phyloP scores from a whole-genome alignment of 306 rosid species.

The Vigna nakashimae region DNA sequence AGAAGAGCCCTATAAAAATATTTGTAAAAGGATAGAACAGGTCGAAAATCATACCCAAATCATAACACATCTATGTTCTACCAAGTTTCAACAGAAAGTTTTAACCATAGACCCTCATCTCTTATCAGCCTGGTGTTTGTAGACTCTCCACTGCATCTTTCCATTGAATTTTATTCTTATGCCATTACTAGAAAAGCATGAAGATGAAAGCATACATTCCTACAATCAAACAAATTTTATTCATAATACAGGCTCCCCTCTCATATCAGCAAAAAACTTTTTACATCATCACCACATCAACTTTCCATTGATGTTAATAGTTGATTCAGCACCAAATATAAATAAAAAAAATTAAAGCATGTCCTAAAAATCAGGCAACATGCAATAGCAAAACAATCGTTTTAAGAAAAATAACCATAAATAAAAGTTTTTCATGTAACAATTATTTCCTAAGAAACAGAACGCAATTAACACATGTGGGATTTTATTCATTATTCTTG shows the following conservation, averaged over 20 bases:
- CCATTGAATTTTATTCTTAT: neutral
- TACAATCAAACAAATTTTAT: neutral
- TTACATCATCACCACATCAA: neutral
- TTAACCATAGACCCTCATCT: constrained; percentile 9
- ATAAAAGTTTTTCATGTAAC: neutral
- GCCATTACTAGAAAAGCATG: neutral
- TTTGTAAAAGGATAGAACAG: constrained; percentile 9
- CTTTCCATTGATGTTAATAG: constrained; percentile 15
- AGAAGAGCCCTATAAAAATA: neutral
- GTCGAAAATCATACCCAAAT: constrained; percentile 14
- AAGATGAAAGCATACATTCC: constrained; percentile 5
- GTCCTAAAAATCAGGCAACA: neutral
- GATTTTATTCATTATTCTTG: constrained; percentile 5
- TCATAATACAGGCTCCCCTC: neutral
- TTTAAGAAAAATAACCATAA: neutral
- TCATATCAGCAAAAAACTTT: neutral
- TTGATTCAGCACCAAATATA: constrained; percentile 1
- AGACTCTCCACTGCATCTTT: neutral
- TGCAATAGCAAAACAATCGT: constrained; percentile 3
- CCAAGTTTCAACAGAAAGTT: constrained; percentile 6
- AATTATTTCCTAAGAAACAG: neutral
- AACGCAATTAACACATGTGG: constrained; percentile 3
- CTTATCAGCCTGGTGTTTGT: neutral
- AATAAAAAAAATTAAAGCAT: constrained; percentile 6
- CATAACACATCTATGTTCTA: constrained; percentile 1